phyloP scores from a whole-genome alignment of 805 yeast genomes.

The Yamadazyma tumulicola region DNA sequence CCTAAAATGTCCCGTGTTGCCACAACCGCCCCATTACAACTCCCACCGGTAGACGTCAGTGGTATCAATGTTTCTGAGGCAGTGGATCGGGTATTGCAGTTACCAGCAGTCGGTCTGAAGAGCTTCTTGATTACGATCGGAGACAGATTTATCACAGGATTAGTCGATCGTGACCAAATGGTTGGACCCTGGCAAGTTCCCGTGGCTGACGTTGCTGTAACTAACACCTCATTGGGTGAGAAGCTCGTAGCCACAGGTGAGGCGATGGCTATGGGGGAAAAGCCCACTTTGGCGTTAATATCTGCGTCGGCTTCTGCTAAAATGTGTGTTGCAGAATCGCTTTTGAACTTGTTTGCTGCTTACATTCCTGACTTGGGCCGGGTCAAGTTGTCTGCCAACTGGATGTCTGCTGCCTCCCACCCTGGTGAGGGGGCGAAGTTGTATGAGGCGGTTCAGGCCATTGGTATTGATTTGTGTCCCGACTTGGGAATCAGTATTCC shows the following conservation, averaged over 20 bases:
- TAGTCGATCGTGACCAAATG: slow-evolving; percentile 95
- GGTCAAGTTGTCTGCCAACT: slow-evolving; percentile 90
- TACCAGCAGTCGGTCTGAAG: slow-evolving; percentile 95
- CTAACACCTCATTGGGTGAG: slow-evolving; percentile 84
- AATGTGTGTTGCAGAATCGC: slow-evolving; percentile 92
- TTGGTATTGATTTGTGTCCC: slow-evolving; percentile 92
- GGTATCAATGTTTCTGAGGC: slow-evolving; percentile 53
- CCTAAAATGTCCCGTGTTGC: slow-evolving; percentile 89
- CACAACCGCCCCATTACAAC: slow-evolving; percentile 53
- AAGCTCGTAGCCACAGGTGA: slow-evolving; percentile 79
- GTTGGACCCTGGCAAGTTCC: slow-evolving; percentile 99
- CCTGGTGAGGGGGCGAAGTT: slow-evolving; percentile 93
- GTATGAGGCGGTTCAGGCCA: slow-evolving; percentile 95
- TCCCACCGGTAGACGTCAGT: slow-evolving; percentile 39
- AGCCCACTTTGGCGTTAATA: slow-evolving; percentile 84
- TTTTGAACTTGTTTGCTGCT: slow-evolving; percentile 85
- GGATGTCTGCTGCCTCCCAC: slow-evolving; percentile 98
- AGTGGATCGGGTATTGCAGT: slow-evolving; percentile 72
- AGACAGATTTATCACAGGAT: slow-evolving; percentile 95
- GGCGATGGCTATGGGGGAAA: slow-evolving; percentile 96
- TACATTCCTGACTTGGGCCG: slow-evolving; percentile 72
- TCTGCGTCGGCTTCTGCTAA: slow-evolving; percentile 90
- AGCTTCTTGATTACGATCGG: slow-evolving; percentile 95
- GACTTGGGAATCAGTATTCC: slow-evolving; percentile 89
- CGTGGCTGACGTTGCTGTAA: slow-evolving; percentile 96